Base-by-base conservation (phyloP, 257 asterid genomes). In the Gynochthodes officinalis region DNA sequence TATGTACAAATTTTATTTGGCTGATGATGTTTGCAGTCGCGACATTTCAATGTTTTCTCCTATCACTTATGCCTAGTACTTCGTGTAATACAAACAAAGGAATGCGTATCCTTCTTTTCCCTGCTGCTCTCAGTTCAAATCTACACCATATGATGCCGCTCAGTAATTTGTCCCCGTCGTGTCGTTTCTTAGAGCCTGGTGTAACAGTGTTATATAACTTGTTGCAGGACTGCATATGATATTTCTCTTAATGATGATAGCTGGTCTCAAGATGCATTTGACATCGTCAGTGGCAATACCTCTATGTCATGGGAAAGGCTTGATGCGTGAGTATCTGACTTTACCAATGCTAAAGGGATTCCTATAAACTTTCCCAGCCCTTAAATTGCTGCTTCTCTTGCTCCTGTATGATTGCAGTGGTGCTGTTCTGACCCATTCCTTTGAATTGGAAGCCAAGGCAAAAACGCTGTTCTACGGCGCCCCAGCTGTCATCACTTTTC, bases 241-340 rank as follows among this genome's bases (percentile, higher is more conserved):
- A 90, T 93, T 37, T 82, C 88, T 70, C 96, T 93, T 57, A 85
- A 73, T 69, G 98, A 93, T 55, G 88, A 86, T 80, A 82, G 80
- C 89, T 93, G 98, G 97, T 79, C 96, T 65, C 59, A 55, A 70
- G 96, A 85, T 76, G 48, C 87, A 49, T 93, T 93, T 72, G 84
- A 76, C 16, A 62, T 88, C 55, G 88, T 88, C 35, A 53, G 80
- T 81, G 97, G 98, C 40, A 93, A 89, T 89, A 89, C 96, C 74
- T 84, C 98, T 50, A 76, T 82, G 72, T 85, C 99, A 27, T 94
- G 99, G 97, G 99, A 91, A 77, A 88, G 82, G 83, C 99, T 94
- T 76, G 99, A 94, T 49, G 89, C 77, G 97, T 94, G 82, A 90
- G 98, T 89, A 69, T 18, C 59, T 50, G 50, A 14, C 57, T 55